Evolutionary conservation across 345 rosid genomes (phyloP), one percentile per base, ranked within the genome.

Genomic region (Kandelia obovata): DNA sequence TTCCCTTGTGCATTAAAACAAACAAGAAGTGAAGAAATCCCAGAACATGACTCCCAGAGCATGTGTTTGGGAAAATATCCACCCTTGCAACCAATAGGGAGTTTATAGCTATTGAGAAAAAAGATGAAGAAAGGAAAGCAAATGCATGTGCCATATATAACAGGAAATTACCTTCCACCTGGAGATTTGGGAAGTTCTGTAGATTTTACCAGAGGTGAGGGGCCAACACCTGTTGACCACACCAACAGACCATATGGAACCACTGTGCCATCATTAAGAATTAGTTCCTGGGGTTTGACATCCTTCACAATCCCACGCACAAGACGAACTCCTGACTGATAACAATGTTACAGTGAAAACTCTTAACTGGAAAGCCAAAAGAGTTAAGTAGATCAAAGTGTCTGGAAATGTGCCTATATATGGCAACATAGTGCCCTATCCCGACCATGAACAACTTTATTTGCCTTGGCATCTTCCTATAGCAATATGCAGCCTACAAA

Each of bases 181-280:
- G 94, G 96, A 73, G 88, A 88, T 81, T 94, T 91, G 5, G 97
- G 93, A 76, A 94, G 79, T 59, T 83, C 88, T 43, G 89, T 76
- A 72, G 92, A 83, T 60, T 79, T 87, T 27, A 89, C 86, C 56
- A 94, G 81, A 66, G 86, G 23, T 53, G 96, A 88, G 66, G 97
- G 98, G 69, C 96, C 98, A 32, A 94, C 97, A 64, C 97, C 97
- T 5, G 96, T 91, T 49, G 97, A 91, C 98, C 98, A 94, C 9
- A 89, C 96, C 78, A 94, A 76, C 67, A 94, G 78, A 46, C 98
- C 97, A 32, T 89, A 89, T 1, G 96, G 98, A 64, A 91, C 95
- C 84, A 86, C 95, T 10, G 95, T 77, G 68, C 90, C 95, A 77
- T 94, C 95, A 49, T 69, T 85, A 60, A 94, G 96, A 72, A 91